phyloP scores from a whole-genome alignment of 768 basidiomycete genomes.

The Suillus placidus region DNA sequence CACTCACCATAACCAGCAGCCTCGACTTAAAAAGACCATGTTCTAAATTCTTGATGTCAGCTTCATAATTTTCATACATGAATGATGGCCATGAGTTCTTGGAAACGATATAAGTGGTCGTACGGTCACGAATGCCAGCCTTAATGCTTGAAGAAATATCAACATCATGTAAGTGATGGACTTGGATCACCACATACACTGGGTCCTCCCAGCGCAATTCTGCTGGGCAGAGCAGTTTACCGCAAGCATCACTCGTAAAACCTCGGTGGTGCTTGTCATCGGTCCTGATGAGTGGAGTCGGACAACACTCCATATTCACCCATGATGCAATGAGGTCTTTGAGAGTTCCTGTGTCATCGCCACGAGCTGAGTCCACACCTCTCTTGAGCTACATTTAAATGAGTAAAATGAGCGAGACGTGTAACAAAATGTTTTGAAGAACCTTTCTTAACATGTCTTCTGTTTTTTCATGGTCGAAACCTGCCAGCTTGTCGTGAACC shows the following conservation, averaged over 20 bases:
- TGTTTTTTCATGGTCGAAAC: not conserved
- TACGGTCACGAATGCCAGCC: not conserved
- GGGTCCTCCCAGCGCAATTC: too few species aligned
- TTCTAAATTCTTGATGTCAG: not conserved
- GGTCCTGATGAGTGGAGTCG: not conserved
- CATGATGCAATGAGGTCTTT: not conserved
- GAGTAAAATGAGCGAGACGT: too few species aligned
- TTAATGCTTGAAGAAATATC: not conserved
- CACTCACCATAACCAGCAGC: not conserved
- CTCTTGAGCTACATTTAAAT: not conserved
- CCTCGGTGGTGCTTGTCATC: not conserved
- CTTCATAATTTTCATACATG: not conserved
- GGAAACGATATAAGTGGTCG: too few species aligned
- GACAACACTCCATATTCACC: not conserved
- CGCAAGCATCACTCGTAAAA: not conserved
- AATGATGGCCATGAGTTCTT: too few species aligned
- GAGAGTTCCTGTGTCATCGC: not conserved
- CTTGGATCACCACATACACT: too few species aligned
- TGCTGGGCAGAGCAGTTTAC: too few species aligned
- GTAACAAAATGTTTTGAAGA: too few species aligned
- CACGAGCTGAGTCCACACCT: not conserved
- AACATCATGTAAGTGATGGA: too few species aligned
- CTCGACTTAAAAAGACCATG: not conserved
- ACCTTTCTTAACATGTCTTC: not conserved
- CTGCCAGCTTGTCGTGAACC: not conserved